phyloP scores from a whole-genome alignment of 2,329 filamentous ascomycete species.

The Fusarium acutatum region DNA sequence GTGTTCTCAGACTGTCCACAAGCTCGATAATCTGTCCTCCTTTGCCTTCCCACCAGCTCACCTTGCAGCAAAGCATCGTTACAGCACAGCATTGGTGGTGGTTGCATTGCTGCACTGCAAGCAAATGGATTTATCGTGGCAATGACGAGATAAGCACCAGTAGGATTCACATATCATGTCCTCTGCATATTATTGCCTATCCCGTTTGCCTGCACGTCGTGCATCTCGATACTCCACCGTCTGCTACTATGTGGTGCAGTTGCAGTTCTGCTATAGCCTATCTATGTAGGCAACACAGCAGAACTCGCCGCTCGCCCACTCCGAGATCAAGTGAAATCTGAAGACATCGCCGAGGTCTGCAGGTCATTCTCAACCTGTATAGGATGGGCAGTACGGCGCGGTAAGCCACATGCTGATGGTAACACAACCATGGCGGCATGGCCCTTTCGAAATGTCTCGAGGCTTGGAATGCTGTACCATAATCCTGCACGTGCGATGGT shows the following conservation, averaged over 20 bases:
- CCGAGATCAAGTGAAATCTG: constrained; percentile 15
- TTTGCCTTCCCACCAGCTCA: constrained; percentile 38
- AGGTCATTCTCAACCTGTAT: constrained; percentile 30
- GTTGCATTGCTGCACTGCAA: constrained; percentile 25
- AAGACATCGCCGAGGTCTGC: constrained; percentile 17
- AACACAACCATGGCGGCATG: constrained; percentile 25
- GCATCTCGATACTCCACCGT: constrained; percentile 29
- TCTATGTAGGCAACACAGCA: background rate
- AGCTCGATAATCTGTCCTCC: constrained; percentile 10
- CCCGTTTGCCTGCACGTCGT: constrained; percentile 26
- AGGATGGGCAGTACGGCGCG: constrained; percentile 12
- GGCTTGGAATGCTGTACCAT: constrained; percentile 37
- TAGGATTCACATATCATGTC: constrained; percentile 10
- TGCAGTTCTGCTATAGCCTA: constrained; percentile 19
- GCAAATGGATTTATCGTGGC: constrained; percentile 28
- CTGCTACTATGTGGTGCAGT: constrained; percentile 27
- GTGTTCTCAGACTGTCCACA: constrained; percentile 18
- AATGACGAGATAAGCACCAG: constrained; percentile 15
- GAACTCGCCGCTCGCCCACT: constrained; percentile 23
- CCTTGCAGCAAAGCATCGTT: constrained; percentile 40
- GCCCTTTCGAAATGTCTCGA: constrained; percentile 32
- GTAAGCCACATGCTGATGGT: constrained; percentile 39
- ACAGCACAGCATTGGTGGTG: constrained; percentile 31
- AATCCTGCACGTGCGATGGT: constrained; percentile 39
- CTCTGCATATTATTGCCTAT: constrained; percentile 25